Evolutionary conservation across 306 rosid species (phyloP).

Genomic region (Hylodesmum podocarpum): DNA sequence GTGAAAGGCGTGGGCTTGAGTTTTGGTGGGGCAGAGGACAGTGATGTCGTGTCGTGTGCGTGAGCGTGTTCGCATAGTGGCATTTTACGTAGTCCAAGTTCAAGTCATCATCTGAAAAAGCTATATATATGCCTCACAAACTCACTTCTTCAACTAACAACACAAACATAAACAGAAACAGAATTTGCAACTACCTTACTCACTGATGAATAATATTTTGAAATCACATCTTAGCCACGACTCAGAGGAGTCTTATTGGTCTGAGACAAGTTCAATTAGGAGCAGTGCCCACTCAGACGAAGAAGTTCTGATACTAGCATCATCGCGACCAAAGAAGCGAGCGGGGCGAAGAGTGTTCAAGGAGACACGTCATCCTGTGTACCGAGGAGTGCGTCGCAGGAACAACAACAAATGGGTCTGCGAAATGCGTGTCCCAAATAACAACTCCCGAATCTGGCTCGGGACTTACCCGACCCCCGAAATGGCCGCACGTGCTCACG

Average conservation of each 20-base stretch:
- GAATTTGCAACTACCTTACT: too few species aligned
- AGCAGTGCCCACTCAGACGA: slow-evolving; percentile 40
- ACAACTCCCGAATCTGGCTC: slow-evolving; percentile 70
- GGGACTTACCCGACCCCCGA: slow-evolving; percentile 78
- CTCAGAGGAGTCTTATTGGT: slow-evolving; percentile 14
- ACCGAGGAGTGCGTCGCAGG: slow-evolving; percentile 67
- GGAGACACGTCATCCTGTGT: slow-evolving; percentile 87
- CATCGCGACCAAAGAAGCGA: slow-evolving; percentile 61
- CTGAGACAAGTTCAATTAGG: slow-evolving; percentile 13
- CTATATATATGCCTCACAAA: slow-evolving; percentile 6
- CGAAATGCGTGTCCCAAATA: slow-evolving; percentile 71
- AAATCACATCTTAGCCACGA: background rate
- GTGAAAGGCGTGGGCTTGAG: slow-evolving; percentile 31
- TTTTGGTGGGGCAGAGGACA: background rate
- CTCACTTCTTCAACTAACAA: background rate
- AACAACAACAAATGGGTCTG: slow-evolving; percentile 87
- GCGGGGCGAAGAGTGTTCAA: slow-evolving; percentile 68
- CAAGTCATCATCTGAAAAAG: background rate
- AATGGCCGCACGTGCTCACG: slow-evolving; percentile 93
- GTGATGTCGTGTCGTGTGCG: slow-evolving; percentile 13
- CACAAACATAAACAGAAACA: too few species aligned
- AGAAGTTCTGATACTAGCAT: slow-evolving; percentile 56
- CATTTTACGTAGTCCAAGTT: slow-evolving; percentile 2
- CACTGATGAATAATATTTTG: slow-evolving; percentile 26
- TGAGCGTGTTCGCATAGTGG: slow-evolving; percentile 18